Base-by-base conservation (phyloP, 768 basidiomycete genomes). In the Hortiboletus campestris region DNA sequence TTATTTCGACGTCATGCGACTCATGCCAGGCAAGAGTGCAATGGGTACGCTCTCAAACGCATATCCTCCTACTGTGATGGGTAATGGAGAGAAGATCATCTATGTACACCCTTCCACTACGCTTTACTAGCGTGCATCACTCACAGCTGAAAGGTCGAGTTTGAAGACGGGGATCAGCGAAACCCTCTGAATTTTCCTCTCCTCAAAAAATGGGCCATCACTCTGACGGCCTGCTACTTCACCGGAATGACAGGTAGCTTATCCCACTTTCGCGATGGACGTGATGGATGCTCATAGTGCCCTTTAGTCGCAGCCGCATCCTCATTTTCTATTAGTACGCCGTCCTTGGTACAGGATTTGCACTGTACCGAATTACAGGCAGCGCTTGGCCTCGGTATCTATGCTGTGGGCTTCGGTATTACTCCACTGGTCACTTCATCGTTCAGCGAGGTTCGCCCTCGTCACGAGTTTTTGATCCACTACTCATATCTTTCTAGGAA, bases 341-440 rank as follows among this genome's bases (percentile, higher is more conserved):
- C 73, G 0, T 81, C 83, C 0, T 84, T 89, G 84, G 78, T 63
- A 11, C 56, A 48, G 4, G 75, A 77, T 41, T 58, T 79, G 19
- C 67, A 78, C 46, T 80, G 76, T 58, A 77, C 77, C 0, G 42
- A 69, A 11, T 69, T 80, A 17, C 71, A 80, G 52, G 80, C 75
- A 0, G 76, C 76, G 1, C 61, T 80, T 11, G 82, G 81, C 6
- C 71, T 83, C 19, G 75, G 77, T 44, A 70, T 84, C 25, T 88
- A 78, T 61, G 74, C 80, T 0, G 59, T 88, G 6, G 85, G 85
- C 0, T 88, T 84, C 54, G 86, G 78, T 2, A 31, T 86, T 8
- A 65, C 82, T 10, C 86, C 87, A 0, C 78, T 88, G 0, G 67
- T 88, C 19, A 79, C 84, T 1, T 82, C 86, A 4, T 80, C 86